These are phyloP conservation scores for Apodospora peruviana DNA, from an alignment of 495 filamentous ascomycete species.

Conservation along the genomic window DNA sequence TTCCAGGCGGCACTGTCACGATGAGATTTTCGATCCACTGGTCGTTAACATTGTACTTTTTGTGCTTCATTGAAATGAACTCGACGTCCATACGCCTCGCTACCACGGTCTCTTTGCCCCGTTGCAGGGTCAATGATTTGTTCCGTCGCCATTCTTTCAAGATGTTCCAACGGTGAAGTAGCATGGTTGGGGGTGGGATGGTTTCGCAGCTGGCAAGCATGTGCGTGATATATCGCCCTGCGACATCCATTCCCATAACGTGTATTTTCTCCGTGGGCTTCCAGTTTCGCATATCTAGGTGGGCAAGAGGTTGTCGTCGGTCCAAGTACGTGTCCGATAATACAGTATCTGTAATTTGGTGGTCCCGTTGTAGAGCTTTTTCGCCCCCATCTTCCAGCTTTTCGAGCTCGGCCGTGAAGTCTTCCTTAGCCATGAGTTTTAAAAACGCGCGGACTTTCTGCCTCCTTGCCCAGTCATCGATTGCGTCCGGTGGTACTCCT, in stretches of 20 bases:
- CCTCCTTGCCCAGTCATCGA: no score
- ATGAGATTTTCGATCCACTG: constrained; percentile 67
- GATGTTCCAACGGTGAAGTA: constrained; percentile 17
- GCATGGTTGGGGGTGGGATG: constrained; percentile 24
- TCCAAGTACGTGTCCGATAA: no score
- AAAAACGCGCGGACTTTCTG: no score
- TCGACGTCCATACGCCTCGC: constrained; percentile 15
- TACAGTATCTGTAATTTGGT: no score
- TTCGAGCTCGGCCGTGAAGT: no score
- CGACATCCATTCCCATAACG: constrained; percentile 44
- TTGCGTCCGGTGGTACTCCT: no score
- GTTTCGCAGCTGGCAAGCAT: constrained; percentile 31
- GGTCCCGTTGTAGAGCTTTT: no score
- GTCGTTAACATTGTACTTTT: constrained; percentile 32
- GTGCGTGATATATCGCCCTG: constrained; percentile 48
- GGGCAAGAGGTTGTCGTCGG: not conserved
- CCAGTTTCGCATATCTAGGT: not conserved
- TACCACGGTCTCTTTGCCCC: constrained; percentile 3
- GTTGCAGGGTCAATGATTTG: constrained; percentile 23
- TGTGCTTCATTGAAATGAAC: constrained; percentile 13
- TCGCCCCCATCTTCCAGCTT: no score
- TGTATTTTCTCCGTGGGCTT: constrained; percentile 36
- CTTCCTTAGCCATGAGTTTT: no score
- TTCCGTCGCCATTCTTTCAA: constrained; percentile 22
- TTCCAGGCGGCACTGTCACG: constrained; percentile 57